Conservation (phyloP, 805 yeast genomes). For the Huiozyma sinensis region DNA sequence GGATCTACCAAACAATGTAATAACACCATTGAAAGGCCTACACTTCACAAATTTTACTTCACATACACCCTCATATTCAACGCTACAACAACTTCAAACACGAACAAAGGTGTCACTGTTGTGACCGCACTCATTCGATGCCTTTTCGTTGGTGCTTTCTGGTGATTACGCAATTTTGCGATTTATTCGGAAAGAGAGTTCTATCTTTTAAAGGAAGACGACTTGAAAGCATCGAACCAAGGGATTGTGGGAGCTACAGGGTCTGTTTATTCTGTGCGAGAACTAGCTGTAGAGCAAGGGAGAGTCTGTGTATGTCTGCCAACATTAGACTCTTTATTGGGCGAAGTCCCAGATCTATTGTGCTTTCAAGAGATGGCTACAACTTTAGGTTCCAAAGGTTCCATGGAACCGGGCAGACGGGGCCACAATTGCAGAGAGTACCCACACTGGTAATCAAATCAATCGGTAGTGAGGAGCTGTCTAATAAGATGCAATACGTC, state of each 20-base stretch:
- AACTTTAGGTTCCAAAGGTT: slow-evolving; percentile 46
- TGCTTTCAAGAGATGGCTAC: slow-evolving; percentile 47
- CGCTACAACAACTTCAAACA: not conserved
- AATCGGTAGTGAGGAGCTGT: slow-evolving; percentile 33
- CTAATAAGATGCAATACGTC: slow-evolving; percentile 28
- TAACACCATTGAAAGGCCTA: not conserved
- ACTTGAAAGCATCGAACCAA: no score
- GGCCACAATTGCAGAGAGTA: slow-evolving; percentile 13
- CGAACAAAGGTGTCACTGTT: not conserved
- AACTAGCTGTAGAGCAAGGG: not conserved
- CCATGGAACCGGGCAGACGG: slow-evolving; percentile 11
- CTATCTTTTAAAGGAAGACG: no score
- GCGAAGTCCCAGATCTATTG: slow-evolving; percentile 56
- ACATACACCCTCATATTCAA: not conserved
- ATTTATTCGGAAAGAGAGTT: not conserved
- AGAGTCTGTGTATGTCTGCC: slow-evolving; percentile 3
- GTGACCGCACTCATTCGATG: no score
- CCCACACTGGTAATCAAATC: slow-evolving; percentile 42
- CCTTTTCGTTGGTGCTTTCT: not conserved
- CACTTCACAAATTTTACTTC: not conserved
- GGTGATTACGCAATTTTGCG: not conserved
- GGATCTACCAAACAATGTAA: not conserved
- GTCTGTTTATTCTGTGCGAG: no score
- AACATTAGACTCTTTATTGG: slow-evolving; percentile 54
- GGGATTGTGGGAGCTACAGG: no score